Evolutionary conservation across 768 basidiomycete species (phyloP).

Genomic region (Kwoniella mangroviensis): DNA sequence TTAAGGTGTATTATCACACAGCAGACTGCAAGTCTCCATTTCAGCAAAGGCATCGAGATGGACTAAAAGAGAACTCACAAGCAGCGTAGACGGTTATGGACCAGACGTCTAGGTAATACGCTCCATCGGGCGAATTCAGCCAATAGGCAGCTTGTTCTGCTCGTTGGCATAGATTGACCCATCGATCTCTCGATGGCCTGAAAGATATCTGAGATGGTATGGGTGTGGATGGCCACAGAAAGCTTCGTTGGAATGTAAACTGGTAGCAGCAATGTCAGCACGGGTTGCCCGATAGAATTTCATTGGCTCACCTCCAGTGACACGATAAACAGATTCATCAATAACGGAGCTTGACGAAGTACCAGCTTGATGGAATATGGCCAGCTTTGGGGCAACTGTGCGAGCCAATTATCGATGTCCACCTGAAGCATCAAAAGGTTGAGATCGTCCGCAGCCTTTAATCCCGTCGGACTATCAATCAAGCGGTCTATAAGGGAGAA

Average conservation of each 20-base stretch:
- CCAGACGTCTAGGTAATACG: slow-evolving; percentile 36
- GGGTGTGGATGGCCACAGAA: slow-evolving; percentile 27
- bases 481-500: slow-evolving; percentile 2
- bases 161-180: slow-evolving; percentile 15
- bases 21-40: slow-evolving; percentile 9
- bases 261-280: not conserved
- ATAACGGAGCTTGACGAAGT: slow-evolving; percentile 21
- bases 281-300: not conserved
- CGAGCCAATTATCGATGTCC: slow-evolving; percentile 31
- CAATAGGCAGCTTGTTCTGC: slow-evolving; percentile 30
- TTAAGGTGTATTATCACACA: slow-evolving; percentile 26
- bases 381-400: slow-evolving; percentile 28
- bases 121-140: slow-evolving; percentile 24
- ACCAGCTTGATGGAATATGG: slow-evolving; percentile 21
- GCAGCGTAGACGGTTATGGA: slow-evolving; percentile 26
- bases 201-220: slow-evolving; percentile 30
- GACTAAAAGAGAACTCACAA: slow-evolving; percentile 15
- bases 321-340: slow-evolving; percentile 33
- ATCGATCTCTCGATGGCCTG: slow-evolving; percentile 23
- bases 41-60: too few species aligned
- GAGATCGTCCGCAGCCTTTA: slow-evolving; percentile 29
- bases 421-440: slow-evolving; percentile 25
- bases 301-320: slow-evolving; percentile 19
- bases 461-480: slow-evolving; percentile 11
- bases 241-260: slow-evolving; percentile 33